Base-by-base conservation (phyloP, 257 asterid genomes). In the Mentha longifolia region DNA sequence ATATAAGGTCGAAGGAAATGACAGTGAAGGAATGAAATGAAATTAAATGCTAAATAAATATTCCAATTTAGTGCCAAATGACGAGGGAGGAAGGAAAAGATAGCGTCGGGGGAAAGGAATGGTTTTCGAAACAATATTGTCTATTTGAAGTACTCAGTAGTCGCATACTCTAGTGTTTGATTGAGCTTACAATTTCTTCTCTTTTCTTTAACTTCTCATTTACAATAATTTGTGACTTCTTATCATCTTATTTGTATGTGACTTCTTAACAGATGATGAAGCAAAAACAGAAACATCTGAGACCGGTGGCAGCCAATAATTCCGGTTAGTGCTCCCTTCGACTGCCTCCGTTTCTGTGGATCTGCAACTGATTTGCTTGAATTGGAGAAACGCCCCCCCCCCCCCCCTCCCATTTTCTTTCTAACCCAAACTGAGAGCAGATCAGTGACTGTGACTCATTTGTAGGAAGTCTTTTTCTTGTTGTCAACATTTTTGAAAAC, bases 251-350 rank as follows among this genome's bases (percentile, higher is more conserved):
- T 67, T 47, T 55, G 12, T 35, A 46, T 61, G 50, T 65, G 76
- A 15, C 35, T 65, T 54, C 73, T 39, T 71, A 41, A 82, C 92
- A 91, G 97, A 91, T 72, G 96, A 87, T 8, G 97, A 88, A 41
- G 74, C 91, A 9, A 93, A 86, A 81, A 17, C 88, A 9, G 95
- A 86, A 81, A 17, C 88, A 68, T 87, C 97, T 10, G 96, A 87
- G 60, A 74, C 87, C 10, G 74, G 79, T 45, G 75, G 69, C 35
- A 22, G 86, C 68, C 87, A 83, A 69, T 81, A 77, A 19, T 8
- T 37, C 19, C 45, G 76, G 62, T 31, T 49, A 7, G 68, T 72
- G 56, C 46, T 63, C 54, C 35, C 16, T 42, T 61, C 10, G 65
- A 57, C 3, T 58, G 66, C 71, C 70, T 70, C 22, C 22, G 52